These are phyloP conservation scores for Eucalyptus cladocalyx DNA, from an alignment of 345 rosid genomes.

Conservation along the genomic window DNA sequence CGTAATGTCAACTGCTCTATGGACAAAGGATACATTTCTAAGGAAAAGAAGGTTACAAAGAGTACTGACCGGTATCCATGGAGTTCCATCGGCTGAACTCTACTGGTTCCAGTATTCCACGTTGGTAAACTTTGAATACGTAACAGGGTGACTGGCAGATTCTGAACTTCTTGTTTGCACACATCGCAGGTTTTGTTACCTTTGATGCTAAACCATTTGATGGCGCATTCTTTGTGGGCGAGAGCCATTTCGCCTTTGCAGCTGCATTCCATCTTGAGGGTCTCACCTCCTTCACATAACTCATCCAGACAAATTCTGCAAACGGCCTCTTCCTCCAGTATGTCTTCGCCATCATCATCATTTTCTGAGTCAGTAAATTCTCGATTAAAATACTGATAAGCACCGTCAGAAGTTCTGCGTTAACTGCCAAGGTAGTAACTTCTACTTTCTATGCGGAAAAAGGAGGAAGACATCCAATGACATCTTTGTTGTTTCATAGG, in stretches of 20 bases:
- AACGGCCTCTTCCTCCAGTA: conserved; percentile 89
- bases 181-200: conserved; percentile 93
- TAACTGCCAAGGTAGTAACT: not conserved
- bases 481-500: not conserved
- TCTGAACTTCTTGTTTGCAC: conserved; percentile 77
- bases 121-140: conserved; percentile 46
- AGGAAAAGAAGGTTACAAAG: not conserved
- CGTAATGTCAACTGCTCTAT: not conserved
- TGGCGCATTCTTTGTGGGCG: conserved; percentile 88
- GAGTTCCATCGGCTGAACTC: conserved; percentile 15
- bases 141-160: conserved; percentile 78
- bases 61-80: conserved; percentile 32
- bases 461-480: not conserved
- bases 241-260: conserved; percentile 97
- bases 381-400: not conserved
- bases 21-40: not conserved
- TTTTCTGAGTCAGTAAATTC: conserved; percentile 19
- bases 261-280: conserved; percentile 96
- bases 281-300: conserved; percentile 93
- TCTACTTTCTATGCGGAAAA: not conserved
- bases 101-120: conserved; percentile 13
- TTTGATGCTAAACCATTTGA: conserved; percentile 92
- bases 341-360: conserved; percentile 71
- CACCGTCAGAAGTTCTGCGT: not conserved
- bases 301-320: conserved; percentile 89